Evolutionary conservation across 352 stramenopile genomes (phyloP).

Genomic region (Phytophthora brassicae): DNA sequence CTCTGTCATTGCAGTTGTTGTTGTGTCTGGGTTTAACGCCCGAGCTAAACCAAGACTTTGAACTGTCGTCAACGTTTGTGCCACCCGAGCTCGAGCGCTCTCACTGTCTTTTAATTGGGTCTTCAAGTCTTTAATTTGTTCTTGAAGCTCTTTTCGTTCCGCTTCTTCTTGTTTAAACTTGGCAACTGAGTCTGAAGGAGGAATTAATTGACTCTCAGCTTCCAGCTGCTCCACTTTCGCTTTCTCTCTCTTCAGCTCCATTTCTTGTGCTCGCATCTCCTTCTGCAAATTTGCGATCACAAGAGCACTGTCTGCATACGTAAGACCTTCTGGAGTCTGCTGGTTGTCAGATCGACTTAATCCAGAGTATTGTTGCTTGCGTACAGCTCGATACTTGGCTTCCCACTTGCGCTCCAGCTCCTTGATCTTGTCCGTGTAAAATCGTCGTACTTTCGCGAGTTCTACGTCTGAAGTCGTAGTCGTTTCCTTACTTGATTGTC

Average conservation of each 20-base stretch:
- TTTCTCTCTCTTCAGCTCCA: conserved; percentile 31
- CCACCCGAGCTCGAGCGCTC: conserved; percentile 56
- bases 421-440: conserved; percentile 78
- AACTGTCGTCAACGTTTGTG: conserved; percentile 54
- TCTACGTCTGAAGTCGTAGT: conserved; percentile 30
- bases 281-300: conserved; percentile 46
- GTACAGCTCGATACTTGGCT: conserved; percentile 58
- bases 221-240: conserved; percentile 24
- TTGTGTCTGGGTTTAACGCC: conserved; percentile 14
- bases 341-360: conserved; percentile 11
- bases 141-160: conserved; percentile 26
- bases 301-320: conserved; percentile 37
- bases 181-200: background rate
- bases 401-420: conserved; percentile 78
- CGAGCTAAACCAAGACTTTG: conserved; percentile 30
- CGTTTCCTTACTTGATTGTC: conserved; percentile 12
- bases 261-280: conserved; percentile 25
- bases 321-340: conserved; percentile 23
- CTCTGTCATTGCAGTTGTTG: conserved; percentile 2
- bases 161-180: conserved; percentile 9
- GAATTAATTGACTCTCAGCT: conserved; percentile 12
- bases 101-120: conserved; percentile 69
- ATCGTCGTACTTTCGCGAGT: conserved; percentile 56
- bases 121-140: conserved; percentile 38
- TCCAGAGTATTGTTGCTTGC: conserved; percentile 46